Conservation (phyloP, 306 rosid genomes). For the Coriaria nepalensis region DNA sequence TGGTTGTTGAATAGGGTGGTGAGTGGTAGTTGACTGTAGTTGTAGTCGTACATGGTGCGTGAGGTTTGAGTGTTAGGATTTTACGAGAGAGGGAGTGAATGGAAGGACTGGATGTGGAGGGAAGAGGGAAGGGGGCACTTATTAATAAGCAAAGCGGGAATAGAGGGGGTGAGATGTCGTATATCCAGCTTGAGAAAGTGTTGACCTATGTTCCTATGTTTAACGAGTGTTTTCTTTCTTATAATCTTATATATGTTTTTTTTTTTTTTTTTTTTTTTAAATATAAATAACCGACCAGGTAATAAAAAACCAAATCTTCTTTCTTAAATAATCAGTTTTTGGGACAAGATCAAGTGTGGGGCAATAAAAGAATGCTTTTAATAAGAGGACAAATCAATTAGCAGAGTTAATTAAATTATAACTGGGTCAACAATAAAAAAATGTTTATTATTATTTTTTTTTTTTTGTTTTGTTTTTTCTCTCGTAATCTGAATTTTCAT, state of each 20-base stretch:
- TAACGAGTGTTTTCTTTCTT: not conserved
- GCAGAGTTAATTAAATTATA: no score
- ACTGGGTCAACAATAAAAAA: no score
- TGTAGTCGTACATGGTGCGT: constrained; percentile 53
- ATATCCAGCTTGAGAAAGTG: constrained; percentile 21
- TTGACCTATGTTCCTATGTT: constrained; percentile 29
- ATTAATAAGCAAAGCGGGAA: constrained; percentile 39
- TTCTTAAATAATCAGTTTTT: no score
- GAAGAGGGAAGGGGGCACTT: constrained; percentile 4
- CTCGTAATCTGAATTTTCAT: no score
- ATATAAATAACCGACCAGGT: not conserved
- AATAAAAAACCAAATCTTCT: no score
- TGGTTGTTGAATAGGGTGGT: constrained; percentile 18
- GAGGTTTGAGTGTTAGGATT: not conserved
- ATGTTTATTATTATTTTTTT: no score
- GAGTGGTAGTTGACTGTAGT: constrained; percentile 23
- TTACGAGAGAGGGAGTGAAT: constrained; percentile 1
- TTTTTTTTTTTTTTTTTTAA: no score
- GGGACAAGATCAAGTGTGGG: no score
- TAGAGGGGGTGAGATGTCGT: constrained; percentile 22
- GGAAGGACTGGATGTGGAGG: not conserved
- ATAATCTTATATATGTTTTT: not conserved
- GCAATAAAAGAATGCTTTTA: no score
- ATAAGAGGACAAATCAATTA: no score
- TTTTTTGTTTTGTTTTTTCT: no score